phyloP scores from a whole-genome alignment of 148 eudicot species.

The Spergularia marina region DNA sequence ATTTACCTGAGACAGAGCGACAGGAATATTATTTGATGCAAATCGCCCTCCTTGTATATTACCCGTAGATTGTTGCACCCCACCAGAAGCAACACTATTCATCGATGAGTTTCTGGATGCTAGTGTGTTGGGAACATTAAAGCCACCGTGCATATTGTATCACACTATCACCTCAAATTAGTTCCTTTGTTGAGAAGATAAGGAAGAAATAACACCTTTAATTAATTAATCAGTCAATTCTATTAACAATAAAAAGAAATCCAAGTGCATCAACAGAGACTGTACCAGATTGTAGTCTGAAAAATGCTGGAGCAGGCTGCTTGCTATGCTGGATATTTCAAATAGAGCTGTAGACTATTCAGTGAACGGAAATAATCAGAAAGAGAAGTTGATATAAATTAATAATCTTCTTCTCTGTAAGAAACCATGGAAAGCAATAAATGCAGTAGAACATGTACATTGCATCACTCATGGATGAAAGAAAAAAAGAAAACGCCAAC shows the following conservation, averaged over 20 bases:
- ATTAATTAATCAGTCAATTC: background rate
- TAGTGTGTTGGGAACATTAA: constrained; percentile 70
- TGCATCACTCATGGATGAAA: background rate
- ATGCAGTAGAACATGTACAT: background rate
- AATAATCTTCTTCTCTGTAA: background rate
- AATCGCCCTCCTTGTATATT: constrained; percentile 79
- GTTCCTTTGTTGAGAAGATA: constrained; percentile 40
- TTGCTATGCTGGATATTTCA: constrained; percentile 50
- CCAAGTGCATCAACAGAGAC: constrained; percentile 14
- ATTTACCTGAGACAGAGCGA: constrained; percentile 72
- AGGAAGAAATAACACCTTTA: background rate
- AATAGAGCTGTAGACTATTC: constrained; percentile 26
- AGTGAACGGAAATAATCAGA: background rate
- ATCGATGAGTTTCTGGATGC: constrained; percentile 78
- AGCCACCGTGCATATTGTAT: constrained; percentile 79
- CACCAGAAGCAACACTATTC: constrained; percentile 77
- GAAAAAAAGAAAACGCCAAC: background rate
- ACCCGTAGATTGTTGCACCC: constrained; percentile 76
- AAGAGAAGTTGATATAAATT: background rate
- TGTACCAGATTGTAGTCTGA: background rate
- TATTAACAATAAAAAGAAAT: background rate
- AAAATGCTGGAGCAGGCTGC: constrained; percentile 29
- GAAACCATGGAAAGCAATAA: background rate
- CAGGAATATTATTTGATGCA: constrained; percentile 74
- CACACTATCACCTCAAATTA: constrained; percentile 41